These are phyloP conservation scores for Alectoria sarmentosa DNA, from an alignment of 495 filamentous ascomycete genomes.

Conservation along the genomic window DNA sequence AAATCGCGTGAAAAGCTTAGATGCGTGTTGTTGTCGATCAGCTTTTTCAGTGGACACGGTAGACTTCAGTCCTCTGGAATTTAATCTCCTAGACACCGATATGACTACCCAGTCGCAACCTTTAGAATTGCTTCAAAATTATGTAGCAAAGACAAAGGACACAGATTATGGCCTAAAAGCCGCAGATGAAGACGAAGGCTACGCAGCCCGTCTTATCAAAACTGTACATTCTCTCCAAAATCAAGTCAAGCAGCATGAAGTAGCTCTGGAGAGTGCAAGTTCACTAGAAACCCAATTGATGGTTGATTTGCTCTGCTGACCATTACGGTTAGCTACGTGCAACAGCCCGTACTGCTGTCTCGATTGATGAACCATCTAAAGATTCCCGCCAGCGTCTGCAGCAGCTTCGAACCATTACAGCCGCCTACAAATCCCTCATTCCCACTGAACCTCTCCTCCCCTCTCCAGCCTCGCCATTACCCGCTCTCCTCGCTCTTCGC, in stretches of 20 bases:
- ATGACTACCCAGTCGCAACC: conserved; percentile 3
- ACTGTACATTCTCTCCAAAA: conserved; percentile 59
- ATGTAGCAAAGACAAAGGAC: conserved; percentile 9
- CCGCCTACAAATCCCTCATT: conserved; percentile 56
- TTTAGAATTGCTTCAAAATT: conserved; percentile 7
- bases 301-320: conserved; percentile 7
- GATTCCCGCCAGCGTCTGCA: conserved; percentile 43
- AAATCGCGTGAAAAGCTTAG: not conserved
- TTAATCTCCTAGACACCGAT: not conserved
- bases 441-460: conserved; percentile 58
- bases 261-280: conserved; percentile 48
- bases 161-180: conserved; percentile 1
- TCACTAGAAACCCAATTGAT: conserved; percentile 18
- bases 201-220: conserved; percentile 50
- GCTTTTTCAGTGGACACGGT: not conserved
- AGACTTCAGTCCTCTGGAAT: not conserved
- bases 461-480: conserved; percentile 56
- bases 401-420: conserved; percentile 51
- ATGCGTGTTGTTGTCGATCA: not conserved
- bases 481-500: conserved; percentile 62
- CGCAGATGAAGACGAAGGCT: conserved; percentile 18
- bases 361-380: conserved; percentile 28
- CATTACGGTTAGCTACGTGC: conserved; percentile 37
- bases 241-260: conserved; percentile 58
- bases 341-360: conserved; percentile 29